A percentile compares a stretch with the other conserved stretches of the same genome.
These are phyloP conservation scores for Neltuma alba DNA, from an alignment of 306 rosid species.

Conservation along the genomic window DNA sequence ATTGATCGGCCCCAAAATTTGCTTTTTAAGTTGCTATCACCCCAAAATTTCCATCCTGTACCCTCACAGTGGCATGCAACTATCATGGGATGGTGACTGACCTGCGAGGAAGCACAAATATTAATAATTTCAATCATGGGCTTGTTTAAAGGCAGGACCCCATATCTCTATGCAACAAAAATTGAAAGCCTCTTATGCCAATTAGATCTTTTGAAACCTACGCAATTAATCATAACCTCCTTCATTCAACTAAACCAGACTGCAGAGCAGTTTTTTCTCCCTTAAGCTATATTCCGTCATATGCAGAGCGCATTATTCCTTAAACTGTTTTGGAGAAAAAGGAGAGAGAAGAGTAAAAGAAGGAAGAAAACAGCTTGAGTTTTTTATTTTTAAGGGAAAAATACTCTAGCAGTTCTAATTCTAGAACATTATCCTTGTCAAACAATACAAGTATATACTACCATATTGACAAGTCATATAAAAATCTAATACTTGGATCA, in stretches of 20 bases:
- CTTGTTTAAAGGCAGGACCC: background rate
- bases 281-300: background rate
- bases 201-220: slow-evolving; percentile 9
- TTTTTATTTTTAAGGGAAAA: background rate
- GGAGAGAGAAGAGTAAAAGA: slow-evolving; percentile 8
- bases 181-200: slow-evolving; percentile 4
- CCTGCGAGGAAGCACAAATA: slow-evolving; percentile 60
- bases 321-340: slow-evolving; percentile 7
- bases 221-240: slow-evolving; percentile 3
- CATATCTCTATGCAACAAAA: background rate
- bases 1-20: slow-evolving; percentile 99
- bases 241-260: slow-evolving; percentile 2
- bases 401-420: background rate
- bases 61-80: slow-evolving; percentile 99
- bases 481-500: background rate
- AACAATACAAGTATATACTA: background rate
- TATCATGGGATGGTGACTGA: slow-evolving; percentile 98
- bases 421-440: background rate
- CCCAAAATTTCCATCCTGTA: slow-evolving; percentile 96
- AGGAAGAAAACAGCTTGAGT: background rate
- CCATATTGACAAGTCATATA: background rate
- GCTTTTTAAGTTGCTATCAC: slow-evolving; percentile 99
- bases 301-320: slow-evolving; percentile 8
- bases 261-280: slow-evolving; percentile 15
- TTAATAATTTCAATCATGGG: slow-evolving; percentile 30